Evolutionary conservation across 1,139 yeast species (phyloP).

Genomic region (Arxiozyma slooffiae): DNA sequence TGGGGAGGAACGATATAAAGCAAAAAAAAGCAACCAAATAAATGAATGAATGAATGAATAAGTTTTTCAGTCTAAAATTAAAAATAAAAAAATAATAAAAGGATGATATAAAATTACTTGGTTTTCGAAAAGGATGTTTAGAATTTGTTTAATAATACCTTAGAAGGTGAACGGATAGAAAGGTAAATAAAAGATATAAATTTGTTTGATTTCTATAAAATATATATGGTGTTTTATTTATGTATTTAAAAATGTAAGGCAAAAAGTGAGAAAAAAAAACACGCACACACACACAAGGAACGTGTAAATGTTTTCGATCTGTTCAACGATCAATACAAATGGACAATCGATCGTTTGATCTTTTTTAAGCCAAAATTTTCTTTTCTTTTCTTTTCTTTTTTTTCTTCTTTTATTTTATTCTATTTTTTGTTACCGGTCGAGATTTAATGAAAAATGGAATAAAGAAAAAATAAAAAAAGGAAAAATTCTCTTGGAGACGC

Average conservation of each 20-base stretch:
- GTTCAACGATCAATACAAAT: neutral
- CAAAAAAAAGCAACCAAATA: neutral
- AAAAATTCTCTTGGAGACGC: neutral
- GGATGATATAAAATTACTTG: too few species aligned
- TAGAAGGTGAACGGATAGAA: neutral
- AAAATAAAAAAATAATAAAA: neutral
- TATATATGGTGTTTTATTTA: neutral
- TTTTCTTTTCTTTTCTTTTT: too few species aligned
- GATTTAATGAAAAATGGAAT: neutral
- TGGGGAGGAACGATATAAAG: neutral
- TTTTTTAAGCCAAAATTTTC: neutral
- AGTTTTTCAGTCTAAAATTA: neutral
- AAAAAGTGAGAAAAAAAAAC: neutral
- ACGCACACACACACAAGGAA: too few species aligned
- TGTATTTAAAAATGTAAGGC: neutral
- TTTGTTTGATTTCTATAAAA: too few species aligned
- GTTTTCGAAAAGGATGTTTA: too few species aligned
- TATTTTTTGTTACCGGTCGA: too few species aligned
- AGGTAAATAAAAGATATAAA: neutral
- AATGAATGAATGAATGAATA: neutral
- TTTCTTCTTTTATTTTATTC: too few species aligned
- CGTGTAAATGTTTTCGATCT: neutral
- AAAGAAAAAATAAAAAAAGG: too few species aligned
- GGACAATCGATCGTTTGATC: neutral
- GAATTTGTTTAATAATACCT: neutral